Evolutionary conservation across 345 rosid species (phyloP).

Genomic region (Euphorbia tirucalli): DNA sequence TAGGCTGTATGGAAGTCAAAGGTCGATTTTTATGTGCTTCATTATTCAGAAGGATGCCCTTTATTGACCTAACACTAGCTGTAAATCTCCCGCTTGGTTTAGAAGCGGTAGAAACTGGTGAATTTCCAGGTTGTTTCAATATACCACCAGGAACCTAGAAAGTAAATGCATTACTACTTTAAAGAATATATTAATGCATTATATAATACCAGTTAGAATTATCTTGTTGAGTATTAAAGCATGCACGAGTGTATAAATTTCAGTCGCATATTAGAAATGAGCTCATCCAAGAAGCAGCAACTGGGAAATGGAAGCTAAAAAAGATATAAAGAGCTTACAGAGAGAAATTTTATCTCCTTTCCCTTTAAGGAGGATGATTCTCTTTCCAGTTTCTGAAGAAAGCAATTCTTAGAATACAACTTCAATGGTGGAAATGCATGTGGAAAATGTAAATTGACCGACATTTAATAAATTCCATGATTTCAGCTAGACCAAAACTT

Average conservation of each 20-base stretch:
- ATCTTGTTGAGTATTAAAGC: background rate
- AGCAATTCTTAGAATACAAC: conserved; percentile 45
- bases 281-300: background rate
- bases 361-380: conserved; percentile 47
- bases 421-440: conserved; percentile 33
- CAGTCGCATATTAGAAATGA: background rate
- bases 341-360: conserved; percentile 41
- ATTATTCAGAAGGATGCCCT: conserved; percentile 44
- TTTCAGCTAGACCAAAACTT: too few relatives aligned
- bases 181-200: background rate
- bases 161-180: conserved; percentile 18
- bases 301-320: conserved; percentile 9
- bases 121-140: conserved; percentile 31
- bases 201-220: background rate
- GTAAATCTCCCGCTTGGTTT: conserved; percentile 44
- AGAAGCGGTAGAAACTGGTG: conserved; percentile 25
- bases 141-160: conserved; percentile 32
- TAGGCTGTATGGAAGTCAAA: conserved; percentile 32
- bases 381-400: conserved; percentile 56
- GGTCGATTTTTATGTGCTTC: conserved; percentile 35
- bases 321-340: conserved; percentile 37
- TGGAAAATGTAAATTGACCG: conserved; percentile 2
- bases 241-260: background rate
- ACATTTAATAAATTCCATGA: background rate
- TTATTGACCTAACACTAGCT: conserved; percentile 49